phyloP scores from a whole-genome alignment of 73 alveolate species.

The Paramecium bursaria region DNA sequence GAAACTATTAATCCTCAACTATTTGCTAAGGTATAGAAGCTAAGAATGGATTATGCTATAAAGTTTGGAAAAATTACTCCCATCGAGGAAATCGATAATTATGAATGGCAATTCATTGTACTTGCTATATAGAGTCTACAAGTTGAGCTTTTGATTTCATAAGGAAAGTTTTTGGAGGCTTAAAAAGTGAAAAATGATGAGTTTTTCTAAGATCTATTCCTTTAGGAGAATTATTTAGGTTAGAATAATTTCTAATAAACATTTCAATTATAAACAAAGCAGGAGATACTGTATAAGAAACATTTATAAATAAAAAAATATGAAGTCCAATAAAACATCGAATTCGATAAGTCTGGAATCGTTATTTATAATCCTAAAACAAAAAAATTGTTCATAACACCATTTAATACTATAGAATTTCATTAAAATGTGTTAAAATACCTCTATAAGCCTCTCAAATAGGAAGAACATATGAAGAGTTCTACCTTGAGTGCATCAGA shows the following conservation, averaged over 20 bases:
- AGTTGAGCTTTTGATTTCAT: neutral
- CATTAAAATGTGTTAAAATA: neutral
- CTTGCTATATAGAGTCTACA: slow-evolving; percentile 21
- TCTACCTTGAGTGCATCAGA: too few species aligned
- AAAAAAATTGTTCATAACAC: slow-evolving; percentile 25
- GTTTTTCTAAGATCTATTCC: slow-evolving; percentile 30
- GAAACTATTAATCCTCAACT: slow-evolving; percentile 55
- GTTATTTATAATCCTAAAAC: slow-evolving; percentile 22
- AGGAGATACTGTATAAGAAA: slow-evolving; percentile 16
- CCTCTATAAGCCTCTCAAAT: neutral
- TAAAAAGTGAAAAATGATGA: slow-evolving; percentile 49
- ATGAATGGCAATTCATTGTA: slow-evolving; percentile 58
- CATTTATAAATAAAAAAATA: neutral
- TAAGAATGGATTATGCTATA: slow-evolving; percentile 44
- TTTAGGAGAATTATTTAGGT: too few species aligned
- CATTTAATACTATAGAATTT: slow-evolving; percentile 33
- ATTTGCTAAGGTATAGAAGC: slow-evolving; percentile 17
- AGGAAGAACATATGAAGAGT: too few species aligned
- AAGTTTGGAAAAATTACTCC: slow-evolving; percentile 45
- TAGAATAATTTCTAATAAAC: too few species aligned
- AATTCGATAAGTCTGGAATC: slow-evolving; percentile 28
- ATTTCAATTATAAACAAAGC: neutral
- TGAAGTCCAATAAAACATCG: neutral
- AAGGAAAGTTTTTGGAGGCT: slow-evolving; percentile 39
- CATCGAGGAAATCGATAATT: slow-evolving; percentile 56